phyloP scores from a whole-genome alignment of 768 basidiomycete species.

The Clathrus columnatus region DNA sequence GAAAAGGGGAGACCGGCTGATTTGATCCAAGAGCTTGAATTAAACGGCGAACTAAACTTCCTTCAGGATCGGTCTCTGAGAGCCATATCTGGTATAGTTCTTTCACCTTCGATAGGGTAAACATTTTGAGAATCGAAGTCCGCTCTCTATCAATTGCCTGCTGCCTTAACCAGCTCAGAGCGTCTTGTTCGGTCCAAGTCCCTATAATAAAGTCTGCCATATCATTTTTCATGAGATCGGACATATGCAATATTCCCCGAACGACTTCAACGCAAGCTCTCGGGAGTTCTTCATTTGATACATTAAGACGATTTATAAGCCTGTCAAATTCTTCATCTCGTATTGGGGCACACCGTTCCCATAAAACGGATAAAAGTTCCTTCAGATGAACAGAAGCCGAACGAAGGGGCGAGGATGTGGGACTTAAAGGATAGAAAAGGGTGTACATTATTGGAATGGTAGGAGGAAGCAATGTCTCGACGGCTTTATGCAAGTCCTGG shows the following conservation, averaged over 20 bases:
- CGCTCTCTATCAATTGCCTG: slow-evolving; percentile 51
- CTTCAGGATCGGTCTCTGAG: slow-evolving; percentile 19
- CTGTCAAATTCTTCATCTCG: slow-evolving; percentile 48
- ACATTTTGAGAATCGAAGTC: slow-evolving; percentile 42
- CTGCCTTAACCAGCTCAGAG: slow-evolving; percentile 37
- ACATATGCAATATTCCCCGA: slow-evolving; percentile 40
- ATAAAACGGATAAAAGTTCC: slow-evolving; percentile 43
- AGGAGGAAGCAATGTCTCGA: slow-evolving; percentile 45
- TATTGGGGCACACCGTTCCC: slow-evolving; percentile 57
- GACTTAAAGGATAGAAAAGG: slow-evolving; percentile 52
- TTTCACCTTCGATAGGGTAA: slow-evolving; percentile 30
- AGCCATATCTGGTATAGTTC: slow-evolving; percentile 20
- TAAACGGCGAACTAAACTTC: slow-evolving; percentile 26
- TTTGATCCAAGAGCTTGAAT: slow-evolving; percentile 38
- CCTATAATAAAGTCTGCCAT: slow-evolving; percentile 57
- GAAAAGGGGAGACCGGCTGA: slow-evolving; percentile 25
- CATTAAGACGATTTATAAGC: slow-evolving; percentile 29
- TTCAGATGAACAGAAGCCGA: slow-evolving; percentile 46
- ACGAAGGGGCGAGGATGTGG: slow-evolving; percentile 58
- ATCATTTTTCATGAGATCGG: slow-evolving; percentile 61
- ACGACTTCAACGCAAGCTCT: slow-evolving; percentile 38
- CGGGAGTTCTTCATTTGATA: slow-evolving; percentile 32
- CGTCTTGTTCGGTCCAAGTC: slow-evolving; percentile 55
- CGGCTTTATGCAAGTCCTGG: slow-evolving; percentile 38
- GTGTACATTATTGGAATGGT: slow-evolving; percentile 40